Evolutionary conservation across 257 asterid genomes (phyloP).

Genomic region (Nicotiana noctiflora): DNA sequence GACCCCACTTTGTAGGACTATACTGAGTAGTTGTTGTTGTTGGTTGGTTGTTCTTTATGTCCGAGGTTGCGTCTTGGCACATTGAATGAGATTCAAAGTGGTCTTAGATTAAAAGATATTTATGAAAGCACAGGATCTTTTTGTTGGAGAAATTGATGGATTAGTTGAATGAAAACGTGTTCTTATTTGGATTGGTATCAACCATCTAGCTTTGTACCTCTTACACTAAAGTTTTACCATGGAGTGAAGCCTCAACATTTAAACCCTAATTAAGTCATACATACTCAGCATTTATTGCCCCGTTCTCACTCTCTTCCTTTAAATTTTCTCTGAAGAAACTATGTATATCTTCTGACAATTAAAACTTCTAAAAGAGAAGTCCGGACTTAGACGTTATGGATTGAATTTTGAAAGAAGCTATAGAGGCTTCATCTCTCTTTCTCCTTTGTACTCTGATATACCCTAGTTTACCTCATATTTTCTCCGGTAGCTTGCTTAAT

Average conservation of each 20-base stretch:
- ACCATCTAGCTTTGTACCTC: not conserved
- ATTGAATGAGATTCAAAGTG: not conserved
- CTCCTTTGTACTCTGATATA: not conserved
- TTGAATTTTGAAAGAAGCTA: not conserved
- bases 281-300: not conserved
- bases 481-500: not conserved
- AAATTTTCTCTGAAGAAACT: not conserved
- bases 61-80: not conserved
- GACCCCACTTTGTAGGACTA: too few relatives aligned
- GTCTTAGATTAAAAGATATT: not conserved
- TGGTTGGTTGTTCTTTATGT: not conserved
- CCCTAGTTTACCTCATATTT: not conserved
- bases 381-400: not conserved
- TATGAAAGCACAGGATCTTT: not conserved
- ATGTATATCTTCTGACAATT: not conserved
- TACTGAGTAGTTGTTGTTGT: too few relatives aligned
- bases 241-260: not conserved
- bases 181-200: not conserved
- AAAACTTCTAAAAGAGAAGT: not conserved
- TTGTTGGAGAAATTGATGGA: not conserved
- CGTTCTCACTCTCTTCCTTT: not conserved
- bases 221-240: not conserved
- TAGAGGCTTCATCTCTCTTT: not conserved
- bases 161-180: not conserved
- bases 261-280: not conserved